phyloP scores from a whole-genome alignment of 306 rosid genomes.

The Geum urbanum region DNA sequence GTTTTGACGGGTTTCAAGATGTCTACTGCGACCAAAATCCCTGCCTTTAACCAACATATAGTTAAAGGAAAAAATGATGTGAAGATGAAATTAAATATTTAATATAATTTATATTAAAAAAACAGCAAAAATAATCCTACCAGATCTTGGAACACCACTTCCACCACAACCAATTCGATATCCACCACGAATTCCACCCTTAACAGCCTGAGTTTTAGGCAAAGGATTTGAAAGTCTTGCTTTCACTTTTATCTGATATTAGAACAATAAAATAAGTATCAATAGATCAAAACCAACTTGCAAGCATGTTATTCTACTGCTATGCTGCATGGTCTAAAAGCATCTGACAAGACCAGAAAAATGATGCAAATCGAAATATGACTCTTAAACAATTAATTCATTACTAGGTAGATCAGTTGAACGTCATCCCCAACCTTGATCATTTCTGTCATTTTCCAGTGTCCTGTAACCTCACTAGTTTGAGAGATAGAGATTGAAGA shows the following conservation, averaged over 20 bases:
- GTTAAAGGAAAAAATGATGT: constrained; percentile 10
- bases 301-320: constrained; percentile 13
- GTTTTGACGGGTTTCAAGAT: constrained; percentile 33
- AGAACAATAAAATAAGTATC: constrained; percentile 14
- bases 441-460: neutral
- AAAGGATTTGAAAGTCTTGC: constrained; percentile 89
- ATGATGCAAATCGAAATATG: neutral
- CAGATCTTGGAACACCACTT: constrained; percentile 49
- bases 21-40: constrained; percentile 53
- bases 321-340: neutral
- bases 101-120: constrained; percentile 9
- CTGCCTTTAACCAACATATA: constrained; percentile 36
- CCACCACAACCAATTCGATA: constrained; percentile 58
- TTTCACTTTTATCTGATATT: constrained; percentile 55
- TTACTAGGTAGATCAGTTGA: neutral
- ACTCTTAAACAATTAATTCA: neutral
- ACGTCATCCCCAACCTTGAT: neutral
- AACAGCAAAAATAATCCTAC: constrained; percentile 26
- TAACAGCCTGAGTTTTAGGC: constrained; percentile 80
- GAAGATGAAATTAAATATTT: constrained; percentile 12
- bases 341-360: neutral
- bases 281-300: constrained; percentile 1
- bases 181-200: constrained; percentile 82
- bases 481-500: neutral
- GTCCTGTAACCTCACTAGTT: neutral